These are phyloP conservation scores for Inga laurina DNA, from an alignment of 306 rosid species.

Conservation along the genomic window DNA sequence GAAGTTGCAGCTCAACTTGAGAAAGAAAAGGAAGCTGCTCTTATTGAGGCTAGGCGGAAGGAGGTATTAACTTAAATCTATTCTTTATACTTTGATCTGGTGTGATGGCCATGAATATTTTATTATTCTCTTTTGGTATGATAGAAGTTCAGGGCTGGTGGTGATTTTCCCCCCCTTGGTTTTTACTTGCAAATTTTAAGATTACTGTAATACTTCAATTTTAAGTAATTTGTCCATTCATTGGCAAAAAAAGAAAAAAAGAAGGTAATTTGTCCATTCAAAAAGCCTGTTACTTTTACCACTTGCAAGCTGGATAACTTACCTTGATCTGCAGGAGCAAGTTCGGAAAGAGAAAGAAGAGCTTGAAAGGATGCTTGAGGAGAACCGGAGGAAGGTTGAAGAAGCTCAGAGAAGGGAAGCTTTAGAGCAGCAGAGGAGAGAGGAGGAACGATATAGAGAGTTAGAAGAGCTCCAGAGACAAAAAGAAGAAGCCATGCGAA, in stretches of 20 bases:
- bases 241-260: too few relatives aligned
- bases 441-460: constrained; percentile 93
- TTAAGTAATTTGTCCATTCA: neutral
- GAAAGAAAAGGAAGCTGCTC: constrained; percentile 74
- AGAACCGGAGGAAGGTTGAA: constrained; percentile 77
- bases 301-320: neutral
- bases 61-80: constrained; percentile 50
- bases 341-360: constrained; percentile 63
- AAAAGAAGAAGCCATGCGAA: constrained; percentile 84
- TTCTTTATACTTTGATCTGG: neutral
- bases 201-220: neutral
- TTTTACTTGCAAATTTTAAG: neutral
- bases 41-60: constrained; percentile 68
- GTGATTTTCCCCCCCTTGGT: neutral
- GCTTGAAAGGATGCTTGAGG: constrained; percentile 83
- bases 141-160: neutral
- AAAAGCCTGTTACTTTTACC: neutral
- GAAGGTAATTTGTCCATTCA: neutral
- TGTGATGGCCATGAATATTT: constrained; percentile 2
- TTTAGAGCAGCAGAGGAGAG: constrained; percentile 88
- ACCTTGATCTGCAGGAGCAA: constrained; percentile 2
- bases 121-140: neutral
- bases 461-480: constrained; percentile 98
- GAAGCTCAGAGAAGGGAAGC: constrained; percentile 94
- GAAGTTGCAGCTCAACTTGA: constrained; percentile 76